These are phyloP conservation scores for Verticillium isaacii DNA, from an alignment of 2,329 filamentous ascomycete species.

Conservation along the genomic window DNA sequence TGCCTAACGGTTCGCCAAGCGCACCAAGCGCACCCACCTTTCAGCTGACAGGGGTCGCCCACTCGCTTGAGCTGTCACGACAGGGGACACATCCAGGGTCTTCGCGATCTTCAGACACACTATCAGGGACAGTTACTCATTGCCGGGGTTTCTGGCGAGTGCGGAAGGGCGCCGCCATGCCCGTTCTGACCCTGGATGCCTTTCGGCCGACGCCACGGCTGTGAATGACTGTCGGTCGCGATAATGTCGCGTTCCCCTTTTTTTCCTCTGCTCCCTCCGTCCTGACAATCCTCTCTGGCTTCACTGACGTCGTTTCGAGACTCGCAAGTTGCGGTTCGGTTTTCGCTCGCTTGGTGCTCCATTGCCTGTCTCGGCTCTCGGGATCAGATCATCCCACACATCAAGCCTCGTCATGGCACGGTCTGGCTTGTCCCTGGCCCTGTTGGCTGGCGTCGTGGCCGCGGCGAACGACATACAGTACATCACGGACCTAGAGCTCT, in stretches of 20 bases:
- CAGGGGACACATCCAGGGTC: not conserved
- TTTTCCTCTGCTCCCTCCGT: not conserved
- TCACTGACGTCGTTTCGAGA: not conserved
- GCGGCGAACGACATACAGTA: constrained; percentile 3
- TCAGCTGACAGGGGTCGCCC: not conserved
- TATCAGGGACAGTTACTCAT: not conserved
- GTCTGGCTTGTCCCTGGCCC: not conserved
- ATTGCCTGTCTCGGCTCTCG: not conserved
- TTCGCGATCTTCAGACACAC: not conserved
- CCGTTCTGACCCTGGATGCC: not conserved
- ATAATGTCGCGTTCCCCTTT: not conserved
- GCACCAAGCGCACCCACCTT: not conserved
- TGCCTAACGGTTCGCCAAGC: not conserved
- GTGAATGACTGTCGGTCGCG: not conserved
- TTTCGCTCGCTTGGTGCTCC: not conserved
- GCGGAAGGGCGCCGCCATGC: not conserved
- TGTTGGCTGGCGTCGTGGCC: not conserved
- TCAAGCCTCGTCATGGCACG: not conserved
- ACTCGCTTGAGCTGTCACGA: not conserved
- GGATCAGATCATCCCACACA: not conserved
- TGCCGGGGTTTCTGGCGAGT: not conserved
- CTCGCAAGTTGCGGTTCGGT: not conserved
- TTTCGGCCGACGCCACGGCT: not conserved
- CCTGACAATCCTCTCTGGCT: not conserved
- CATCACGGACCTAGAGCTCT: not conserved